Conservation (phyloP, 345 rosid genomes). For the Brassica nigra region DNA sequence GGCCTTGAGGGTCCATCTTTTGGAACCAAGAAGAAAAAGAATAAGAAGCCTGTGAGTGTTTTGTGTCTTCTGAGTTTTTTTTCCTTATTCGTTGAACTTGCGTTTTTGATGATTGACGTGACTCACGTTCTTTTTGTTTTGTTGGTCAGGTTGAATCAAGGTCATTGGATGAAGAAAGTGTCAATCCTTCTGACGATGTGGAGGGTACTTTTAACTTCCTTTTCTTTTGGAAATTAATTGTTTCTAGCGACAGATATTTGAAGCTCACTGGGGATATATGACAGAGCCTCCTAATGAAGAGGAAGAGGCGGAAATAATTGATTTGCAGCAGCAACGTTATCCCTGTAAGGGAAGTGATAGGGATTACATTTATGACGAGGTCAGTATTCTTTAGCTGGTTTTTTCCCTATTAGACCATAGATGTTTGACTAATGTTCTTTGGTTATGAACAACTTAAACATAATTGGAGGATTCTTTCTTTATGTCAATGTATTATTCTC, state of each 20-base stretch:
- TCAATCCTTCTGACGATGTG: constrained; percentile 53
- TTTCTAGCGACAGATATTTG: neutral
- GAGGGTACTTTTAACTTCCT: constrained; percentile 44
- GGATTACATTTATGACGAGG: constrained; percentile 79
- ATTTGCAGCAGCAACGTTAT: constrained; percentile 43
- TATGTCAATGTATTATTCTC: neutral
- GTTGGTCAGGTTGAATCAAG: constrained; percentile 57
- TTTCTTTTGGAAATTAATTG: neutral
- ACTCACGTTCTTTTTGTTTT: constrained; percentile 3
- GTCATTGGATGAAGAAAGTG: constrained; percentile 56
- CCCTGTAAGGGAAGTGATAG: constrained; percentile 90
- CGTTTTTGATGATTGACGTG: neutral
- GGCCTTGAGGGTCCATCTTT: constrained; percentile 66
- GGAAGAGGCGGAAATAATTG: constrained; percentile 36
- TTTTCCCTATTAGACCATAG: neutral
- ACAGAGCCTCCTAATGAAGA: constrained; percentile 57
- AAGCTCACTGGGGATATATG: neutral
- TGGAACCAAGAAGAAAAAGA: constrained; percentile 53
- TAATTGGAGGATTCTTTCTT: neutral
- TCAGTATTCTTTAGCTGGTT: constrained; percentile 14
- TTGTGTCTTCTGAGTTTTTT: neutral
- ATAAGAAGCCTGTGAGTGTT: constrained; percentile 62
- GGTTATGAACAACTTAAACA: neutral
- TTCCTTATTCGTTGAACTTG: neutral
- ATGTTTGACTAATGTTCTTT: no score